phyloP scores from a whole-genome alignment of 768 basidiomycete species.

The Termitomyces eurrhizus region DNA sequence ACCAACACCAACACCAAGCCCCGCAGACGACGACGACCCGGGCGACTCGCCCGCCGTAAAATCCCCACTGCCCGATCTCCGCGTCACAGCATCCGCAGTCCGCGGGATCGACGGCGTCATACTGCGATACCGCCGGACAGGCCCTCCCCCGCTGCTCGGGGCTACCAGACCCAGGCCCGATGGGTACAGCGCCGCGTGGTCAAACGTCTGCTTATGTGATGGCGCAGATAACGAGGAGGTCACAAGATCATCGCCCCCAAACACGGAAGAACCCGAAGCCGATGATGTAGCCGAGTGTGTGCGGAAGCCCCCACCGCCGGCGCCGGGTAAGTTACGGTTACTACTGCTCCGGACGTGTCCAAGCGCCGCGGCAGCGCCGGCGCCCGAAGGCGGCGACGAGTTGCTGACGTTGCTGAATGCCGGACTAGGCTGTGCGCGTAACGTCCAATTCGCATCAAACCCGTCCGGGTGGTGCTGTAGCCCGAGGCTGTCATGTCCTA shows the following conservation, averaged over 20 bases:
- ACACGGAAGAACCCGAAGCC: conserved; percentile 26
- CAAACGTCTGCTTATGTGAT: conserved; percentile 64
- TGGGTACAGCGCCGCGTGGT: conserved; percentile 52
- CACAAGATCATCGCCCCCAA: conserved; percentile 33
- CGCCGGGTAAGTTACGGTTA: conserved; percentile 15
- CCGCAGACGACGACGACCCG: conserved; percentile 24
- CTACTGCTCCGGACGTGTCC: conserved; percentile 20
- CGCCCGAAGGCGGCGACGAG: conserved; percentile 33
- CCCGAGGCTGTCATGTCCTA: not conserved
- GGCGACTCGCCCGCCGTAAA: conserved; percentile 32
- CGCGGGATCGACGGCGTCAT: conserved; percentile 79
- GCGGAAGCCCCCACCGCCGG: too few species aligned
- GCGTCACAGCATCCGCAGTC: too few species aligned
- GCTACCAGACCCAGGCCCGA: too few species aligned
- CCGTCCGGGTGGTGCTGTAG: conserved; percentile 1
- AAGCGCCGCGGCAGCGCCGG: too few species aligned
- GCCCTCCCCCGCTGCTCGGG: conserved; percentile 41
- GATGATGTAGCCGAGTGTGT: conserved; percentile 20
- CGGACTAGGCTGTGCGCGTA: conserved; percentile 33
- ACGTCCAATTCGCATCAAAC: conserved; percentile 33
- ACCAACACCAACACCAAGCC: conserved; percentile 23
- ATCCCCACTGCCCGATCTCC: too few species aligned
- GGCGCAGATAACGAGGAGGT: conserved; percentile 64
- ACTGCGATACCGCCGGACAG: conserved; percentile 67
- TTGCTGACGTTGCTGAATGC: conserved; percentile 36